Base-by-base conservation (phyloP, 345 rosid genomes). In the Brassica juncea region DNA sequence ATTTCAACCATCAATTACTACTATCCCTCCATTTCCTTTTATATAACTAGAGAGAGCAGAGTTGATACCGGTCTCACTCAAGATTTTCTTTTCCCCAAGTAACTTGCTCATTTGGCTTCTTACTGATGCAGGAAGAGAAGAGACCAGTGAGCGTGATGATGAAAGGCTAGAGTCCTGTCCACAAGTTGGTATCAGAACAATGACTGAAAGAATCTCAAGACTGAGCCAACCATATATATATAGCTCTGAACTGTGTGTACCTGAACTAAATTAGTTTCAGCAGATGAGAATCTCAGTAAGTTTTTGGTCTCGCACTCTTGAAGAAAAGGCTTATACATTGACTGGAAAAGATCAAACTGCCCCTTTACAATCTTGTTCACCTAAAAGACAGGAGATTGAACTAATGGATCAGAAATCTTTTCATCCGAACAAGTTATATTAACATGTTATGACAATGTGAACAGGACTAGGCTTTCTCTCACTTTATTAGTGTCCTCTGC, bases 401-500 rank as follows among this genome's bases (percentile, higher is more conserved):
- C 23, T 14, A 15, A 37, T 37, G 34, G 14, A 74, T 80, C 71
- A 61, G 4, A 61, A 15, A 34, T 54, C 5, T n/a, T 3, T 7
- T 58, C 57, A 62, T 12, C 5, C 30, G 8, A n/a, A 60, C 30
- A 19, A 52, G 4, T 28, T 34, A 61, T 1, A 62, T 65, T 37
- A 55, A 19, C 27, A 72, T 28, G 58, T 78, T 28, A 28, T 28
- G 31, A 28, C 31, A 28, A 28, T 28, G 31, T 28, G 39, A 80
- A 35, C 64, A 75, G 14, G 61, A 37, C 59, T 19, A 61, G 25
- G 31, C 42, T 28, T 28, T 73, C 54, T 74, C 55, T 79, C 54
- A 94, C 98, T 97, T 92, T 94, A 68, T 88, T 86, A 74, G 82
- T 83, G 67, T 94, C 97, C 84, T 94, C 98, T 19, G 97, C 97